Conservation (phyloP, 164 flowering plant species). For the Brasenia schreberi region DNA sequence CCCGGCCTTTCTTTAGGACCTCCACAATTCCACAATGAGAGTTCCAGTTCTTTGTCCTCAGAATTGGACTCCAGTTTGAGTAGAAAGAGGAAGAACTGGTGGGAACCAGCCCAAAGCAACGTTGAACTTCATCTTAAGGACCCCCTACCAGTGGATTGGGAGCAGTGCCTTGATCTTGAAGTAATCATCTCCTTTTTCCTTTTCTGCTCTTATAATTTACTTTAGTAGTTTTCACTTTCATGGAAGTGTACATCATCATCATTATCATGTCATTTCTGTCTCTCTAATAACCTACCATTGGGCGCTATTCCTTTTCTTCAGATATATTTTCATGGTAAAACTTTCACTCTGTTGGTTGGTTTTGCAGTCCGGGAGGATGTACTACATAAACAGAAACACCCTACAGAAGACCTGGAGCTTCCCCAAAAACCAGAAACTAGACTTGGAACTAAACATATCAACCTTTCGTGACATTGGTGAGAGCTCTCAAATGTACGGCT, state of each 20-base stretch:
- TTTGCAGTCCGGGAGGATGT: constrained; percentile 56
- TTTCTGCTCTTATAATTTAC: neutral
- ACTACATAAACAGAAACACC: constrained; percentile 44
- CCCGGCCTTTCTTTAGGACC: constrained; percentile 47
- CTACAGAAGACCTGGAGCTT: constrained; percentile 38
- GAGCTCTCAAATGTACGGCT: constrained; percentile 2
- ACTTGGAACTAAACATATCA: constrained; percentile 59
- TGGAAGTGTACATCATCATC: neutral
- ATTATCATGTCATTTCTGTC: neutral
- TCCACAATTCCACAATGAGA: constrained; percentile 6
- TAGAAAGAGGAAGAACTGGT: constrained; percentile 38
- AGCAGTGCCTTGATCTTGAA: constrained; percentile 58
- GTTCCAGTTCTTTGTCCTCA: constrained; percentile 13
- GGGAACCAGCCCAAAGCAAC: constrained; percentile 19
- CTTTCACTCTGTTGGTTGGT: neutral
- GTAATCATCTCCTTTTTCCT: constrained; percentile 14
- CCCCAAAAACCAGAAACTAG: constrained; percentile 37
- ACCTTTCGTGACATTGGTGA: constrained; percentile 8
- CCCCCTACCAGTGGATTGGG: constrained; percentile 49
- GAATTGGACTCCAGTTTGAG: constrained; percentile 18
- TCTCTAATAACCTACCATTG: no score
- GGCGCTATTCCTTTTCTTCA: neutral
- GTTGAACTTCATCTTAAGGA: constrained; percentile 45
- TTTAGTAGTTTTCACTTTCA: no score
- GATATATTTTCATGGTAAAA: constrained; percentile 1